Evolutionary conservation across 768 basidiomycete genomes (phyloP), one percentile per base, ranked within the genome.

Genomic region (Phanerochaete carnosa): DNA sequence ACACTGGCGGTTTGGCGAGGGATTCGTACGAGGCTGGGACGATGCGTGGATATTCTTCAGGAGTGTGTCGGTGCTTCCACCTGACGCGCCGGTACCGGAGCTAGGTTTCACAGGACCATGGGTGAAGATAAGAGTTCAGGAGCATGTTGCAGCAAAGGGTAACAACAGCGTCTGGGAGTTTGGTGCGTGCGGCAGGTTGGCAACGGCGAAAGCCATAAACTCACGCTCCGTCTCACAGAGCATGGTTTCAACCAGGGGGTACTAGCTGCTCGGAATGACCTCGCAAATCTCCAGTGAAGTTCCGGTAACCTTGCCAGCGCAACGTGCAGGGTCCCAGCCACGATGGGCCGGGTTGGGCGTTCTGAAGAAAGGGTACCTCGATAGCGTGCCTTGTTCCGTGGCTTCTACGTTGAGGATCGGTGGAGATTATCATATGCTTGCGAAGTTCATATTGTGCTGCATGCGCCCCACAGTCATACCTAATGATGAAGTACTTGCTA

Each of bases 1-100:
- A 58, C 88, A 90, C 61, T 81, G 80, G 73, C 79, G 88, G 4
- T 92, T 92, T 66, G 77, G 73, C 26, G 78, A 83, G 1, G 92
- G 90, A 1, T 92, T 86, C 65, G 35, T 76, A 1, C 74, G 77
- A 55, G 92, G 91, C 0, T 94, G 92, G 92, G 83, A 86, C 26
- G 89, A 88, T 60, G 83, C 83, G 0, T 83, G 83, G 66, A 55
- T 67, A 33, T 92, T 92, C 74, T 76, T 89, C 43, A 65, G 63
- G 46, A 61, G 68, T 22, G 28, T 64, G 19, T 57, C 61, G 6
- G 52, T 59, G 8, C 29, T 62, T 30, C 57, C 66, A 16, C 62
- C 50, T 23, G 59, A 55, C 33, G 65, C 61, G 35, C 65, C 72
- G 15, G 74, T 80, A 9, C 79, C 77, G 28, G 85, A 89, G 70